phyloP scores from a whole-genome alignment of 805 yeast species.

The Saccharomyces paradoxus region DNA sequence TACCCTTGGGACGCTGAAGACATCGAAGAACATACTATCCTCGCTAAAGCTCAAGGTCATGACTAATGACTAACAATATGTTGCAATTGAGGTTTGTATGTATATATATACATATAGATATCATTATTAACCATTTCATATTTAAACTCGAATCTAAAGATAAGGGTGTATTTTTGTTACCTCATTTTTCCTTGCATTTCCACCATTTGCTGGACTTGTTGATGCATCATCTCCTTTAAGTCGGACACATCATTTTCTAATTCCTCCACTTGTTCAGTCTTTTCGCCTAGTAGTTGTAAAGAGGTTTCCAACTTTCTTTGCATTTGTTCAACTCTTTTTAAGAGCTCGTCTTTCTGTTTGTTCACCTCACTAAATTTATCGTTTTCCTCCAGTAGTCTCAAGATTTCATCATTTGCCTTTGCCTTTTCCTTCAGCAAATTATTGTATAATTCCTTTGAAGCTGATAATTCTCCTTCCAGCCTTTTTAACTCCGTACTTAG shows the following conservation, averaged over 20 bases:
- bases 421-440: slow-evolving; percentile 50
- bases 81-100: slow-evolving; percentile 37
- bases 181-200: slow-evolving; percentile 40
- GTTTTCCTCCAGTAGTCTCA: slow-evolving; percentile 47
- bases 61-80: slow-evolving; percentile 41
- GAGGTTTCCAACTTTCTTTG: slow-evolving; percentile 45
- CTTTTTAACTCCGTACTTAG: slow-evolving; percentile 71
- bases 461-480: slow-evolving; percentile 67
- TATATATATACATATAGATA: not conserved
- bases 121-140: not conserved
- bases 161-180: slow-evolving; percentile 1
- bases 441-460: slow-evolving; percentile 54
- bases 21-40: slow-evolving; percentile 65
- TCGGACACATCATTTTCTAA: slow-evolving; percentile 82
- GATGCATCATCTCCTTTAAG: slow-evolving; percentile 71
- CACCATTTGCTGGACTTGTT: slow-evolving; percentile 83
- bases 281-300: slow-evolving; percentile 71
- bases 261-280: slow-evolving; percentile 78
- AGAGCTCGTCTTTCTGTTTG: slow-evolving; percentile 30
- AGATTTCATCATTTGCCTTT: slow-evolving; percentile 58
- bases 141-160: not conserved
- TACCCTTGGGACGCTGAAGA: slow-evolving; percentile 87
- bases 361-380: slow-evolving; percentile 32
- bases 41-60: slow-evolving; percentile 62
- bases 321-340: slow-evolving; percentile 30